Conservation (phyloP, 2,329 filamentous ascomycete genomes). For the Trichoderma atroviride region DNA sequence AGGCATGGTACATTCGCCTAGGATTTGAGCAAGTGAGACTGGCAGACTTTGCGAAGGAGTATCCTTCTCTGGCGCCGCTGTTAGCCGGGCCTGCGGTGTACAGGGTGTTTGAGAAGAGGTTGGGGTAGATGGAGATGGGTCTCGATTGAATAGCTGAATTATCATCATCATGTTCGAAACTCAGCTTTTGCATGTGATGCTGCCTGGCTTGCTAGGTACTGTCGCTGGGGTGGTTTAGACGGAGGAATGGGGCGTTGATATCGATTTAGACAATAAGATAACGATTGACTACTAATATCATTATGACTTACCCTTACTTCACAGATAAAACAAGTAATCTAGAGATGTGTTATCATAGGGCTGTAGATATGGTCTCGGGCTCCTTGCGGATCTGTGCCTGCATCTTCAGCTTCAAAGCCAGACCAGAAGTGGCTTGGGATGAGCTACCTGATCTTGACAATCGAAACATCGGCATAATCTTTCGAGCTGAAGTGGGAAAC, state of each 20-base stretch:
- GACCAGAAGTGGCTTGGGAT: neutral
- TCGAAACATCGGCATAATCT: neutral
- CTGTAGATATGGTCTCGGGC: neutral
- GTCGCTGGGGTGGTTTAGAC: neutral
- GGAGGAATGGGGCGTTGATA: neutral
- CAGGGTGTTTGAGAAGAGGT: conserved; percentile 36
- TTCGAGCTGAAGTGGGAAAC: neutral
- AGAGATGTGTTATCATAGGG: neutral
- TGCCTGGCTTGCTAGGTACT: neutral
- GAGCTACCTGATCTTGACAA: neutral
- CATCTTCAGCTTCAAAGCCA: neutral
- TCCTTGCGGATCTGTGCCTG: neutral
- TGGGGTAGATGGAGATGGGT: neutral
- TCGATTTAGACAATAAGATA: neutral
- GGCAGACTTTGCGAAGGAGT: conserved; percentile 35
- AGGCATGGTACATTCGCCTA: conserved; percentile 37
- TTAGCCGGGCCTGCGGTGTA: conserved; percentile 36
- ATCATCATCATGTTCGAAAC: neutral
- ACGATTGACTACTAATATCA: neutral
- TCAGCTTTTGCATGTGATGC: neutral
- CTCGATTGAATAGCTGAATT: neutral
- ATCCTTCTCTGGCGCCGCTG: conserved; percentile 34
- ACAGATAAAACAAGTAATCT: neutral
- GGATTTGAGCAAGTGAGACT: conserved; percentile 36
- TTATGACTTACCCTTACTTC: conserved; percentile 1